phyloP scores from a whole-genome alignment of 2,329 filamentous ascomycete genomes.

The Pleomassaria siparia region DNA sequence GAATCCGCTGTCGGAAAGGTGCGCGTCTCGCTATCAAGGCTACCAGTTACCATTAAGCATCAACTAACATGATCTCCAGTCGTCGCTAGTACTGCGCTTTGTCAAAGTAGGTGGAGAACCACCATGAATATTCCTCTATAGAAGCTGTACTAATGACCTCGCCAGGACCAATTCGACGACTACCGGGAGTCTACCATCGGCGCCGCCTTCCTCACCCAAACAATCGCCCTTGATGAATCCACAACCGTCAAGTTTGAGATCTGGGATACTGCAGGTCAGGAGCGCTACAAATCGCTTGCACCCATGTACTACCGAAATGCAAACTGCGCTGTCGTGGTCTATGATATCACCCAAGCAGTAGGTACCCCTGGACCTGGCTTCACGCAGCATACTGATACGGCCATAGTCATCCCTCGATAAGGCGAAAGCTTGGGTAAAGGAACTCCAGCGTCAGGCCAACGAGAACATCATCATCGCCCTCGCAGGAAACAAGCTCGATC shows the following conservation, averaged over 20 bases:
- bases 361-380: slow-evolving; percentile 38
- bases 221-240: slow-evolving; percentile 95
- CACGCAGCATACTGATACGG: slow-evolving; percentile 21
- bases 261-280: slow-evolving; percentile 89
- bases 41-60: slow-evolving; percentile 13
- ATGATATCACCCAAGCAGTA: slow-evolving; percentile 99
- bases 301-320: slow-evolving; percentile 99
- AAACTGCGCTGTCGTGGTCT: slow-evolving; percentile 98
- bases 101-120: slow-evolving; percentile 72
- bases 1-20: slow-evolving; percentile 99
- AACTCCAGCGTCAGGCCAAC: slow-evolving; percentile 97
- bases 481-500: slow-evolving; percentile 95
- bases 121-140: background rate
- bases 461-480: slow-evolving; percentile 99
- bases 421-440: slow-evolving; percentile 99
- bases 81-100: slow-evolving; percentile 95
- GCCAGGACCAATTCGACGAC: slow-evolving; percentile 97
- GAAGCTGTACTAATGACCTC: background rate
- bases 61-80: slow-evolving; percentile 58
- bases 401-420: slow-evolving; percentile 90
- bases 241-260: slow-evolving; percentile 99
- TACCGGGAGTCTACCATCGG: slow-evolving; percentile 98
- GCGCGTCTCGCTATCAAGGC: slow-evolving; percentile 34
- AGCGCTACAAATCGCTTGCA: slow-evolving; percentile 97
- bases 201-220: slow-evolving; percentile 97